Percentiles rank a stretch among this genome's conserved stretches.
Evolutionary conservation across 345 rosid species (phyloP).

Genomic region (Gossypium herbaceum): DNA sequence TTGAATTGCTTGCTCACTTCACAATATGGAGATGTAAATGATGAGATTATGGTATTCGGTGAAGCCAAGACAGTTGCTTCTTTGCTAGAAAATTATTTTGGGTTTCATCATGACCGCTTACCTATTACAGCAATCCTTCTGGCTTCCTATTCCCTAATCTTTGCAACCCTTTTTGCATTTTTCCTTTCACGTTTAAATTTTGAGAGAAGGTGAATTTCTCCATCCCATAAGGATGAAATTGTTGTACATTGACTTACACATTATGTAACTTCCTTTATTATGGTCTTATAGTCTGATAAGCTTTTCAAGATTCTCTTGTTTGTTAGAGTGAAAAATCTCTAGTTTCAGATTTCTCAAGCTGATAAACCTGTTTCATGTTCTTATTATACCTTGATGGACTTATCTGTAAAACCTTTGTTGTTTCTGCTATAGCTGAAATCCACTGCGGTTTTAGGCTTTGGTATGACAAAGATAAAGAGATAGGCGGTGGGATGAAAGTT

Average conservation of each 20-base stretch:
- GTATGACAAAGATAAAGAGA: not conserved
- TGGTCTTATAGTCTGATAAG: not conserved
- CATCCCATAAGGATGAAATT: not conserved
- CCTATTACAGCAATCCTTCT: not conserved
- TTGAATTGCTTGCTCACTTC: conserved; percentile 44
- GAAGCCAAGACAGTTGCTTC: not conserved
- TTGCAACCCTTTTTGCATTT: not conserved
- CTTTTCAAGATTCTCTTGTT: not conserved
- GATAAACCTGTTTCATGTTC: not conserved
- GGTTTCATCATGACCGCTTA: conserved; percentile 3
- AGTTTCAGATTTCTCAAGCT: not conserved
- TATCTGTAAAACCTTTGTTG: not conserved
- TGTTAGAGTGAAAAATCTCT: not conserved
- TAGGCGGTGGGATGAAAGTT: not conserved
- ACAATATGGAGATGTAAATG: conserved; percentile 36
- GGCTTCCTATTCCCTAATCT: not conserved
- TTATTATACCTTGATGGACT: not conserved
- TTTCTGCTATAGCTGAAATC: not conserved
- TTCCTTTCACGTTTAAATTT: conserved; percentile 2
- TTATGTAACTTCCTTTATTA: not conserved
- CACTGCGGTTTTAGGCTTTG: not conserved
- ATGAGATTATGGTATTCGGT: conserved; percentile 24
- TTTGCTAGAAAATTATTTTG: not conserved
- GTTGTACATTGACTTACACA: not conserved
- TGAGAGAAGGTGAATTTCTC: not conserved